phyloP scores from a whole-genome alignment of 768 basidiomycete genomes.

The Roridomyces roridus region DNA sequence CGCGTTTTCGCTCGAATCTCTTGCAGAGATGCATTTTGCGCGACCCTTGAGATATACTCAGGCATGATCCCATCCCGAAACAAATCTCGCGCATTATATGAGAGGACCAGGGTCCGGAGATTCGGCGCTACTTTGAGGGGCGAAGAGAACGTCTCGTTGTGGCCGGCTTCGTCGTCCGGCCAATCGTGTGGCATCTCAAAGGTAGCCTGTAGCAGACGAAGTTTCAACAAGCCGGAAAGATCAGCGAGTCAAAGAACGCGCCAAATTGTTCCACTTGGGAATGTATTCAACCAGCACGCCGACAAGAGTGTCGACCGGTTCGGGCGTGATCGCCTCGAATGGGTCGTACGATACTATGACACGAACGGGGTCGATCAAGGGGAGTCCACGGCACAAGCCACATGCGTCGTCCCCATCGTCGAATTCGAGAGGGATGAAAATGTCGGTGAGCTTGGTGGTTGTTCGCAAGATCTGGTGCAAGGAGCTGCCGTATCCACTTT shows the following conservation, averaged over 20 bases:
- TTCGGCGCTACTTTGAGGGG: background rate
- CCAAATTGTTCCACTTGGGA: constrained; percentile 2
- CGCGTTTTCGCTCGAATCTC: background rate
- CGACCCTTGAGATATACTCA: background rate
- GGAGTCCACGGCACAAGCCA: constrained; percentile 8
- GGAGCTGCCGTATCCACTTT: constrained; percentile 11
- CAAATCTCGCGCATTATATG: background rate
- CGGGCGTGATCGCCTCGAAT: background rate
- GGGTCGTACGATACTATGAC: background rate
- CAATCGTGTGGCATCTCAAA: background rate
- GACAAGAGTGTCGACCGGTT: background rate
- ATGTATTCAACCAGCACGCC: background rate
- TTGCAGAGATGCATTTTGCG: background rate
- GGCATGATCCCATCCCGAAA: background rate
- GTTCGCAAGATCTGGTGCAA: constrained; percentile 12
- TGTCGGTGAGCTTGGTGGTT: background rate
- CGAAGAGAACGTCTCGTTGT: background rate
- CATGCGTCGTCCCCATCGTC: background rate
- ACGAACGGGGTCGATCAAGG: background rate
- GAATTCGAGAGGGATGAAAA: background rate
- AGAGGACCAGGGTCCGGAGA: background rate
- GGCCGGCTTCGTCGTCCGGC: no score
- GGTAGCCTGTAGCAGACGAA: background rate
- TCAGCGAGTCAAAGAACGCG: background rate
- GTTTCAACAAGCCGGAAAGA: no score